Conservation (phyloP, 179 eudicot species). For the Gypsophila paniculata region DNA sequence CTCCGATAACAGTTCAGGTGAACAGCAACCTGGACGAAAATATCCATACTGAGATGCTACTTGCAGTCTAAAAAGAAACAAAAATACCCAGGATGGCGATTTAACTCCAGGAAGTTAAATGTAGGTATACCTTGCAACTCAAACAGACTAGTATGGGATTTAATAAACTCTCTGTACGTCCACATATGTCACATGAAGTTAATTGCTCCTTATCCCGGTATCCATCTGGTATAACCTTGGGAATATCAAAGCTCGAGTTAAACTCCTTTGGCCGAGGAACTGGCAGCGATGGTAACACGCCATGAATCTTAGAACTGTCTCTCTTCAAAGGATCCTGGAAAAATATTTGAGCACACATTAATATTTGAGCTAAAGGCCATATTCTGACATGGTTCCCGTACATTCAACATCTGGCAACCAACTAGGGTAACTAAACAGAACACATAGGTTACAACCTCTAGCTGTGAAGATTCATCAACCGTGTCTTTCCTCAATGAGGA, state of each 20-base stretch:
- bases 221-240: slow-evolving; percentile 43
- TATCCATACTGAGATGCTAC: slow-evolving; percentile 17
- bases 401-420: background rate
- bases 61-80: background rate
- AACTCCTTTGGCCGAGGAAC: slow-evolving; percentile 58
- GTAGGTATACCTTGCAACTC: slow-evolving; percentile 72
- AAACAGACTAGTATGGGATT: slow-evolving; percentile 80
- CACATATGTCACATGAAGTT: slow-evolving; percentile 74
- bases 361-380: slow-evolving; percentile 1
- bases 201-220: slow-evolving; percentile 59
- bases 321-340: slow-evolving; percentile 49
- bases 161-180: slow-evolving; percentile 71
- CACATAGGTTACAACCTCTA: slow-evolving; percentile 42
- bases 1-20: slow-evolving; percentile 87
- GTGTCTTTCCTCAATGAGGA: slow-evolving; percentile 82
- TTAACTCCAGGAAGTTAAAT: background rate
- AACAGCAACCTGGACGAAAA: slow-evolving; percentile 67
- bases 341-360: slow-evolving; percentile 8
- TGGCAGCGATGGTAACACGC: slow-evolving; percentile 34
- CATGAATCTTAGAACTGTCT: slow-evolving; percentile 41
- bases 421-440: slow-evolving; percentile 1
- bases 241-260: slow-evolving; percentile 44
- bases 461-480: slow-evolving; percentile 58
- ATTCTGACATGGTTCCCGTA: background rate
- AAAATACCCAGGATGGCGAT: background rate